Base-by-base conservation (phyloP, 1,139 yeast genomes). In the Candida frijolesensis region DNA sequence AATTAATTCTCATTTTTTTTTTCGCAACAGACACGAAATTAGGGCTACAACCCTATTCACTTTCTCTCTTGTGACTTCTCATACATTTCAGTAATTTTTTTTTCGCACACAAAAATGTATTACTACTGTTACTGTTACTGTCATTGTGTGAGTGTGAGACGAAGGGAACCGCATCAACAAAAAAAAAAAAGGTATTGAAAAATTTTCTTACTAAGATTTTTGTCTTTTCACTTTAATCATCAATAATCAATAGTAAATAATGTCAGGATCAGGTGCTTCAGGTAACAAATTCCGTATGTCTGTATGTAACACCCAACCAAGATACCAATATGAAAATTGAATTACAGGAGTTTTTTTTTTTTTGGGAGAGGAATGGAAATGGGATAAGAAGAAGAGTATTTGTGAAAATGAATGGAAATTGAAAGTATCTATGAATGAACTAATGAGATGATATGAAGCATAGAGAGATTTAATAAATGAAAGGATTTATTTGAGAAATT, bases 201-300 rank as follows among this genome's bases (percentile, higher is more conserved):
- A 42, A 25, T 34, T 34, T 34, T 43, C 27, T 19, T 19, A 10
- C 18, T 7, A 4, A n/a, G 34, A 10, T 2, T n/a, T 7, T 37
- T 44, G 33, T 11, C 18, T 6, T 2, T 3, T 4, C 29, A 14
- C n/a, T 29, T 22, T 2, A 25, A 2, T 19, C 32, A 44, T 45
- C 42, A 39, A 39, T 11, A 51, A 45, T 37, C 41, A 60, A 55
- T 62, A 45, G 40, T 35, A 42, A 50, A 71, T 59, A 74, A 85
- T 85, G 90, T 85, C 90, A 74, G 87, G 87, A 74, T 83, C 87
- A 77, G 96, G 96, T 85, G 95, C 97, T 84, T 90, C 96, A 82
- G 99, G 99, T 85, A 94, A 92, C 88, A 94, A 94, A 85, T 94
- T 88, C 89, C 91, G 97, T 85, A 89, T 92, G 92, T 90, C 97